phyloP scores from a whole-genome alignment of 2,329 filamentous ascomycete species.

The Didymellaceae sp. region DNA sequence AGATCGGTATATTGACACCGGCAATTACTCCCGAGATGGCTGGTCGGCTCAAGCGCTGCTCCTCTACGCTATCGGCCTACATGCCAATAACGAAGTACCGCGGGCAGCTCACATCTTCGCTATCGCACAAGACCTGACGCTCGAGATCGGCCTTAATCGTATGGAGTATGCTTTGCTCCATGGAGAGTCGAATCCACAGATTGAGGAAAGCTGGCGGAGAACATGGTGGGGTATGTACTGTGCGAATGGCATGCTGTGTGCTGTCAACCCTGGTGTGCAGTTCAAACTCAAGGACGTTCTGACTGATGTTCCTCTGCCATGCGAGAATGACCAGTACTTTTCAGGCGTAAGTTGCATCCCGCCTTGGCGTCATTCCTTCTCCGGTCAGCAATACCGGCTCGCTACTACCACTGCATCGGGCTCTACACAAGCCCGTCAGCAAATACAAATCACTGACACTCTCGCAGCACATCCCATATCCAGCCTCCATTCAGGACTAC shows the following conservation, averaged over 20 bases:
- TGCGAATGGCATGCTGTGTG: constrained; percentile 84
- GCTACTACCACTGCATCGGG: neutral
- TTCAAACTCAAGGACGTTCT: constrained; percentile 72
- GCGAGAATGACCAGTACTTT: constrained; percentile 77
- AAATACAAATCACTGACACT: neutral
- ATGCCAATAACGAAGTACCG: constrained; percentile 75
- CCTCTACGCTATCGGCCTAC: constrained; percentile 76
- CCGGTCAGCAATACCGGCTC: constrained; percentile 4
- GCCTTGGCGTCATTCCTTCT: constrained; percentile 18
- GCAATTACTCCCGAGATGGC: constrained; percentile 42
- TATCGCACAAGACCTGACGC: constrained; percentile 72
- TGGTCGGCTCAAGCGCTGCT: constrained; percentile 80
- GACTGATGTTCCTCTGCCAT: constrained; percentile 76
- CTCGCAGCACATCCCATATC: constrained; percentile 43
- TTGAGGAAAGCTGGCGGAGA: constrained; percentile 83
- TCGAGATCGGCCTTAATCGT: constrained; percentile 78
- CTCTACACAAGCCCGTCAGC: neutral
- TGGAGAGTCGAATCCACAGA: constrained; percentile 67
- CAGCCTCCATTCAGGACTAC: constrained; percentile 71
- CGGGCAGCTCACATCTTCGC: constrained; percentile 71
- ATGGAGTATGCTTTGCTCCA: constrained; percentile 69
- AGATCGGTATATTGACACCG: constrained; percentile 39
- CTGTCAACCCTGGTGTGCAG: constrained; percentile 74
- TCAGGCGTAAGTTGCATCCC: constrained; percentile 42
- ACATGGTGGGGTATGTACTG: constrained; percentile 91